Evolutionary conservation across 148 eudicot species (phyloP), one percentile per base, ranked within the genome.

Genomic region (Linanthus parryae): DNA sequence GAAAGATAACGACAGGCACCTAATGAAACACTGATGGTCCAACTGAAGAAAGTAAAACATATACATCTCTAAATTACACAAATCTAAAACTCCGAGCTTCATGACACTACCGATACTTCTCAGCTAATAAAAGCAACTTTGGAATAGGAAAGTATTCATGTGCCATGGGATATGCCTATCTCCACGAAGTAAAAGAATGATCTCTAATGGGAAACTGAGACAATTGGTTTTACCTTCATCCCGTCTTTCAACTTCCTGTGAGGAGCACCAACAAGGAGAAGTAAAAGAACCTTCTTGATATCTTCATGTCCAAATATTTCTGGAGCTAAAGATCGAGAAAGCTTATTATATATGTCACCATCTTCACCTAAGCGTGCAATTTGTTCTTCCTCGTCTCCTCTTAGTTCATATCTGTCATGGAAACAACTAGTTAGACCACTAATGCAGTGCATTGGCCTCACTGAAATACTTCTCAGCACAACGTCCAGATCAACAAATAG

Each of bases 271-370:
- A 88, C 96, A 54, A 92, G 86, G 33, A 94, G 99, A 58, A 94
- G 83, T 58, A 94, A 83, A 51, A 94, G 77, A 46, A 95, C 99
- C 59, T 94, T 94, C 57, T 94, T 94, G 24, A 94, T 83, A 84
- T 94, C 99, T 57, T 94, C 99, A 76, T 94, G 99, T 22, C 99
- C 99, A 55, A 65, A 94, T 40, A 94, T 94, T 78, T 94, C 99
- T 52, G 99, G 96, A 39, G 99, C 95, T 56, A 94, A 69, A 33
- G 99, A 94, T 19, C 77, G 81, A 26, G 99, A 27, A 71, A 94
- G 52, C 77, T 94, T 94, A 59, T 70, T 94, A 49, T 94, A 94
- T 42, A 94, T 88, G 42, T 94, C 96, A 56, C 99, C 99, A 80
- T 94, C 99, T 72, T 88, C 96, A 25, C 95, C 78, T 53, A 94